These are phyloP conservation scores for Mayamaea pseudoterrestris DNA, from an alignment of 108 stramenopile species.

Conservation along the genomic window DNA sequence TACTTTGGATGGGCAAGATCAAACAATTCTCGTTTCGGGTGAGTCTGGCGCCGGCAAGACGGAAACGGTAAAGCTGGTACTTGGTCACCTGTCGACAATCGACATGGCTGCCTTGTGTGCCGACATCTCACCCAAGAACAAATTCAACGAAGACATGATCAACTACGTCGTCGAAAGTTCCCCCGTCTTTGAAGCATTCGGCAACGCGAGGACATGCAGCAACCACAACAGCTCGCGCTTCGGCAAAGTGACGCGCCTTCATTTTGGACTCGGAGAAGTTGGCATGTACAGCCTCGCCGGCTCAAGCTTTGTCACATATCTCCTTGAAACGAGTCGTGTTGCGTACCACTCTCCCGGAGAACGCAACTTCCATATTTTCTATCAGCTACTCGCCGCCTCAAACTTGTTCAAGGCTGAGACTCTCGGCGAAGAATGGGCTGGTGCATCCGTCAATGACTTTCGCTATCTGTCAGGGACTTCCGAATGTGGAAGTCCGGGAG, in stretches of 20 bases:
- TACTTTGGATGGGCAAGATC: conserved; percentile 30
- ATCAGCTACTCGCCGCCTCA: conserved; percentile 42
- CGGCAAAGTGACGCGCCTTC: conserved; percentile 80
- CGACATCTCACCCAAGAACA: conserved; percentile 7
- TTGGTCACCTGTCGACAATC: conserved; percentile 69
- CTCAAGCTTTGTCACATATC: conserved; percentile 38
- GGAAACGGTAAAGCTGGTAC: conserved; percentile 82
- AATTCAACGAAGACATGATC: conserved; percentile 34
- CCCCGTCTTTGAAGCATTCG: conserved; percentile 77
- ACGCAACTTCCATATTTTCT: conserved; percentile 86
- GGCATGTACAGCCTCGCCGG: conserved; percentile 26
- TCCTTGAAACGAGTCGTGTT: conserved; percentile 53
- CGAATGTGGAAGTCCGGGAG: conserved; percentile 15
- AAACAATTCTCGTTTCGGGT: conserved; percentile 74
- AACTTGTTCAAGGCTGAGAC: conserved; percentile 8
- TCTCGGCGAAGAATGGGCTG: conserved; percentile 17
- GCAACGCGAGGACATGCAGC: conserved; percentile 71
- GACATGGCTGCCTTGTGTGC: conserved; percentile 6
- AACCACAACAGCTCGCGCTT: conserved; percentile 89
- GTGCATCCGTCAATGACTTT: conserved; percentile 19
- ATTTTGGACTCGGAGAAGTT: conserved; percentile 43
- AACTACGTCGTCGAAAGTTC: conserved; percentile 60
- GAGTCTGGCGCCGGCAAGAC: conserved; percentile 89
- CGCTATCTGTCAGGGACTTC: conserved; percentile 21
- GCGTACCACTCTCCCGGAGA: conserved; percentile 47